These are phyloP conservation scores for Aspergillus nidulans DNA, from an alignment of 495 filamentous ascomycete genomes.

Conservation along the genomic window DNA sequence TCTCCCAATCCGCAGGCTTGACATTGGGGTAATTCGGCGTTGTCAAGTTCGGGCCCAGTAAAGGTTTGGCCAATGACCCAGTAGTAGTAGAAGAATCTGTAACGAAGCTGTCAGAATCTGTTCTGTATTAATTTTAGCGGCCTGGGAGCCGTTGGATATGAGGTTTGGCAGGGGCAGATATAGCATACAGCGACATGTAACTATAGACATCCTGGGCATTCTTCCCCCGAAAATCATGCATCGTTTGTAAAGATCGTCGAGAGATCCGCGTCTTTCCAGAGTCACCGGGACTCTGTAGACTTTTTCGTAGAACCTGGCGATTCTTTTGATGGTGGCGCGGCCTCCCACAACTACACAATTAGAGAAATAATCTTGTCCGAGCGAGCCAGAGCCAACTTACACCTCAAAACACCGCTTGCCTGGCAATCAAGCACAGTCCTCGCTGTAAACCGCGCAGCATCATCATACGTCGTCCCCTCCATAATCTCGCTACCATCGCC, in stretches of 20 bases:
- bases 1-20: background rate
- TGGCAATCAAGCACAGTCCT: background rate
- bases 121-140: constrained; percentile 14
- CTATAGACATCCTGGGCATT: background rate
- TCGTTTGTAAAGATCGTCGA: background rate
- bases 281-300: background rate
- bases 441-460: background rate
- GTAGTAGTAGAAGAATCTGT: constrained; percentile 13
- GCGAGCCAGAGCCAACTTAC: background rate
- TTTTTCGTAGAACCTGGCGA: background rate
- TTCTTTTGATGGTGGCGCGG: background rate
- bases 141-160: too few relatives aligned
- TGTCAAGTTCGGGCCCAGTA: background rate
- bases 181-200: background rate
- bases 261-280: background rate
- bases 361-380: too few relatives aligned
- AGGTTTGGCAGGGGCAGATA: background rate
- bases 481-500: background rate
- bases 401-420: background rate
- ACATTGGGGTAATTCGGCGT: background rate
- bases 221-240: background rate
- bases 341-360: background rate
- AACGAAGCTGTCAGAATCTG: background rate
- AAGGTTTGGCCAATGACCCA: constrained; percentile 5
- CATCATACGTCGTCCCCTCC: background rate